These are phyloP conservation scores for Ascochyta koolunga DNA, from an alignment of 2,329 filamentous ascomycete genomes.

Conservation along the genomic window DNA sequence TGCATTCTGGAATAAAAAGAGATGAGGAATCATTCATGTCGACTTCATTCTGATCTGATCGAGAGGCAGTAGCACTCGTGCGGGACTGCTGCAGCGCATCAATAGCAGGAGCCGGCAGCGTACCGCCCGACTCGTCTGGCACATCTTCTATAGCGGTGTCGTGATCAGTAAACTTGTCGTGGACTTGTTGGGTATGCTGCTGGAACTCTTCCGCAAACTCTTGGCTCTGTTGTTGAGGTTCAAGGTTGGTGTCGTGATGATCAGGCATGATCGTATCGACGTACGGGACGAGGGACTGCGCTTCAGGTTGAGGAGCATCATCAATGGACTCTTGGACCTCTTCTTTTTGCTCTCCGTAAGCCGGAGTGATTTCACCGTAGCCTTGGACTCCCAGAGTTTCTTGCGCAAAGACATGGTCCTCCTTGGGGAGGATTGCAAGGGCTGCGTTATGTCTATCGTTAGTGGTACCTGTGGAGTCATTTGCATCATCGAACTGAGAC, in stretches of 20 bases:
- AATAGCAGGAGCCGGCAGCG: neutral
- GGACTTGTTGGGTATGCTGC: neutral
- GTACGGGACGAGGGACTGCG: neutral
- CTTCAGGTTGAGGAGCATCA: neutral
- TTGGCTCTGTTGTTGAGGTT: neutral
- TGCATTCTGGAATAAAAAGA: slow-evolving; percentile 23
- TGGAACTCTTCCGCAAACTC: neutral
- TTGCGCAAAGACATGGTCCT: neutral
- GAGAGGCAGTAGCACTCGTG: neutral
- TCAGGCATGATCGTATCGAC: neutral
- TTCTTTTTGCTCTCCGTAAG: neutral
- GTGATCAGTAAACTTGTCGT: neutral
- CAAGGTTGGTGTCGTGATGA: neutral
- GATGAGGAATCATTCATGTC: slow-evolving; percentile 6
- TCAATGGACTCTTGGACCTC: slow-evolving; percentile 2
- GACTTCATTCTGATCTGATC: neutral
- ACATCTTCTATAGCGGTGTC: neutral
- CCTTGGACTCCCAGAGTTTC: neutral
- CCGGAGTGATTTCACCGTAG: neutral
- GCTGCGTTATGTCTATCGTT: neutral
- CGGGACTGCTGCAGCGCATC: too few relatives aligned
- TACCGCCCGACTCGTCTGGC: neutral
- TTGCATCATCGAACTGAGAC: neutral
- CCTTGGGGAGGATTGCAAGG: neutral
- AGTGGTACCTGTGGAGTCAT: neutral